These are phyloP conservation scores for Grosmannia clavigera DNA, from an alignment of 2,329 filamentous ascomycete species.

Conservation along the genomic window DNA sequence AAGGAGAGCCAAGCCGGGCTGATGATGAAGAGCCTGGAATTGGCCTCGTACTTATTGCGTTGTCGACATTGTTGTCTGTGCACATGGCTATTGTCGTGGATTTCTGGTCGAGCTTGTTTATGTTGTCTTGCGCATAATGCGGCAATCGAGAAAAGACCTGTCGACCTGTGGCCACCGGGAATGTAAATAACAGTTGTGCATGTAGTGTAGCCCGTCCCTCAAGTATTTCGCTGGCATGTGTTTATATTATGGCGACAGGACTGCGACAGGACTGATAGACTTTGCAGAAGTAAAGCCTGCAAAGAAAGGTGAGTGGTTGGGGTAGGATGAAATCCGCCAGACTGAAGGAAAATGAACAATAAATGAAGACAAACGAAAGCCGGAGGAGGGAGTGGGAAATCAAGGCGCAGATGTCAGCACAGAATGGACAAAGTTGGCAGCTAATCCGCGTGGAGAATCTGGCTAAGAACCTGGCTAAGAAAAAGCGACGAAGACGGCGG, in stretches of 20 bases:
- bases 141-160: background rate
- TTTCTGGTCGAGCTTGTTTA: background rate
- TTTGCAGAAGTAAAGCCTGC: background rate
- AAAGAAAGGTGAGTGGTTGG: background rate
- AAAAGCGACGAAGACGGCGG: background rate
- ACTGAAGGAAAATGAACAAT: background rate
- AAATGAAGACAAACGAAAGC: background rate
- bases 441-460: background rate
- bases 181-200: background rate
- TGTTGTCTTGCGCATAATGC: background rate
- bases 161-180: background rate
- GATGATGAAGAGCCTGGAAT: background rate
- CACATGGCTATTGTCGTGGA: background rate
- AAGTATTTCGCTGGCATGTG: background rate
- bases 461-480: background rate
- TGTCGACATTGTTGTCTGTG: background rate
- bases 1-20: conserved; percentile 2
- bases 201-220: background rate
- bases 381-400: background rate
- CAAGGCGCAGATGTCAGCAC: background rate
- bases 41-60: background rate
- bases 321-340: background rate
- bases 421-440: background rate
- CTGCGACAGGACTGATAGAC: background rate
- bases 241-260: background rate